phyloP scores from a whole-genome alignment of 805 yeast genomes.

The Saccharomycopsis javanensis region DNA sequence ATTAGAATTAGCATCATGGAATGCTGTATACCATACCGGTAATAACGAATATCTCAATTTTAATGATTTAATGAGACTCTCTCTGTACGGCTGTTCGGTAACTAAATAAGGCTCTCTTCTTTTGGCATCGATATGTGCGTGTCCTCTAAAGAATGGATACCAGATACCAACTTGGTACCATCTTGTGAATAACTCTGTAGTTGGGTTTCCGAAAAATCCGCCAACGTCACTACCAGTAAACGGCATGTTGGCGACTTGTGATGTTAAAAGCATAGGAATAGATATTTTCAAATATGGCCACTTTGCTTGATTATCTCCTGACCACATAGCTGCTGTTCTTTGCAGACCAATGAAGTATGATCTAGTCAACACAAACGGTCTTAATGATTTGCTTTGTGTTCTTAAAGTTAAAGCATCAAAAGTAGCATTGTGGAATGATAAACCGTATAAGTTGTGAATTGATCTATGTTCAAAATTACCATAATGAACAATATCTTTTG shows the following conservation, averaged over 20 bases:
- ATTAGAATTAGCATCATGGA: conserved; percentile 46
- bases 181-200: conserved; percentile 66
- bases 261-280: conserved; percentile 78
- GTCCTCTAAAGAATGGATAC: conserved; percentile 95
- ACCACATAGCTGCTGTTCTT: conserved; percentile 89
- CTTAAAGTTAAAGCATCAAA: conserved; percentile 52
- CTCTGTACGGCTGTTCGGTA: conserved; percentile 56
- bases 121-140: conserved; percentile 88
- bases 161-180: conserved; percentile 97
- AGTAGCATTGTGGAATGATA: conserved; percentile 74
- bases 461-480: conserved; percentile 88
- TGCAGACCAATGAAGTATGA: conserved; percentile 89
- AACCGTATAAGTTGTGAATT: conserved; percentile 77
- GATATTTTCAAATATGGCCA: conserved; percentile 83
- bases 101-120: conserved; percentile 90
- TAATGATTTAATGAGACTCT: conserved; percentile 60
- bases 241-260: conserved; percentile 78
- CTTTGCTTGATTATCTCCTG: conserved; percentile 90
- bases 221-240: conserved; percentile 96
- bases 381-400: conserved; percentile 30
- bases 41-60: conserved; percentile 63
- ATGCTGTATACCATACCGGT: conserved; percentile 74
- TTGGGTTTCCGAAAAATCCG: conserved; percentile 90
- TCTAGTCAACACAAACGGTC: conserved; percentile 86
- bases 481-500: conserved; percentile 67